phyloP scores from a whole-genome alignment of 1,284 basidiomycete genomes.

The Trichosporon sp. region DNA sequence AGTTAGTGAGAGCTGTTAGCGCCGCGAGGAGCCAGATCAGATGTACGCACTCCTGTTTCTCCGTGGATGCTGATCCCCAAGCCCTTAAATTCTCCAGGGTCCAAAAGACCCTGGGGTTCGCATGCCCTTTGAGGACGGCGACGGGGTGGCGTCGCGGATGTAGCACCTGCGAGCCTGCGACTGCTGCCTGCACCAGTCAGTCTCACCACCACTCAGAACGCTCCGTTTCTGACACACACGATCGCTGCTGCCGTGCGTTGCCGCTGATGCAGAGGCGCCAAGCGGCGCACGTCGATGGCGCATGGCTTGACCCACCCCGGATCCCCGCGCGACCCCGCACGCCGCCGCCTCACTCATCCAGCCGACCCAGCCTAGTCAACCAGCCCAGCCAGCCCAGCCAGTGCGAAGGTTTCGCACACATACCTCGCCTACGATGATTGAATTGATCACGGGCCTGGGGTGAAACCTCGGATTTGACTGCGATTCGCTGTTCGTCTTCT shows the following conservation, averaged over 20 bases:
- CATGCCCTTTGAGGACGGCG: no score
- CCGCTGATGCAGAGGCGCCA: no score
- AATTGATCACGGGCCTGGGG: not conserved
- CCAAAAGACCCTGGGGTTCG: no score
- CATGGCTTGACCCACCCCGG: not conserved
- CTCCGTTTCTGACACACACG: no score
- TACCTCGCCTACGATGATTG: not conserved
- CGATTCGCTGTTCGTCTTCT: no score
- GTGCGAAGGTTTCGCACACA: not conserved
- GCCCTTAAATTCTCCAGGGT: not conserved
- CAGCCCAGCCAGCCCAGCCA: no score
- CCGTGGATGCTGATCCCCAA: slow-evolving; percentile 3
- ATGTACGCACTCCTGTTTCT: not conserved
- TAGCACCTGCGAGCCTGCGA: not conserved
- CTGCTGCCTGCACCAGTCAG: no score
- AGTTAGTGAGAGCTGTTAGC: not conserved
- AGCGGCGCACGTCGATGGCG: no score
- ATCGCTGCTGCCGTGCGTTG: no score
- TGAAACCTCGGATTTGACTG: not conserved
- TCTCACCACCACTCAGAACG: no score
- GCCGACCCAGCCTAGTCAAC: no score
- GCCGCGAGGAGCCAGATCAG: not conserved
- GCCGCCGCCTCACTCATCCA: not conserved
- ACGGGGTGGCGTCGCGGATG: not conserved
- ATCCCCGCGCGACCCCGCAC: not conserved